Conservation (phyloP, 371 early-diverging fungal species). For the Apophysomyces sp. region DNA sequence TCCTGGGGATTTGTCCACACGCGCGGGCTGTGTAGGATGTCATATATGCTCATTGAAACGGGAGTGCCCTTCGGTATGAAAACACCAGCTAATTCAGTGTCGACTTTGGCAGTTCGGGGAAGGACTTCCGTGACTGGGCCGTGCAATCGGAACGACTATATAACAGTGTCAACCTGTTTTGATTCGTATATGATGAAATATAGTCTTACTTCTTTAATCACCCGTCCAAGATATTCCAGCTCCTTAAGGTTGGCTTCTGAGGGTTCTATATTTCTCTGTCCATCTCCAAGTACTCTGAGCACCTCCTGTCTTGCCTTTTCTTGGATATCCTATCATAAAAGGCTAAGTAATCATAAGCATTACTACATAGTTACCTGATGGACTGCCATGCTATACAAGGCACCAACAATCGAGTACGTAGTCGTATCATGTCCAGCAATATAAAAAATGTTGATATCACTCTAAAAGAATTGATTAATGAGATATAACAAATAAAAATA, state of each 20-base stretch:
- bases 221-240: background rate
- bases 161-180: background rate
- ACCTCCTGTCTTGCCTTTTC: background rate
- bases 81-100: constrained; percentile 10
- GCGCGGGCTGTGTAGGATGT: constrained; percentile 8
- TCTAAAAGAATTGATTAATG: background rate
- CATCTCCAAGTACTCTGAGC: background rate
- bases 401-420: background rate
- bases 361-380: background rate
- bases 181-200: background rate
- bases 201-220: background rate
- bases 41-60: constrained; percentile 5
- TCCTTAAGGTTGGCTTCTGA: background rate
- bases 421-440: background rate
- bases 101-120: constrained; percentile 12
- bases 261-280: background rate
- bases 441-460: background rate
- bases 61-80: constrained; percentile 17
- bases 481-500: background rate
- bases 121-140: constrained; percentile 4
- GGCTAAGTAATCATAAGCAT: background rate
- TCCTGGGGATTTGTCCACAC: constrained; percentile 13
- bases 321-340: background rate
- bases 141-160: constrained; percentile 5
- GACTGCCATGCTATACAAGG: background rate